These are phyloP conservation scores for Pseudogymnoascus sp. DNA, from an alignment of 2,329 filamentous ascomycete species.

Conservation along the genomic window DNA sequence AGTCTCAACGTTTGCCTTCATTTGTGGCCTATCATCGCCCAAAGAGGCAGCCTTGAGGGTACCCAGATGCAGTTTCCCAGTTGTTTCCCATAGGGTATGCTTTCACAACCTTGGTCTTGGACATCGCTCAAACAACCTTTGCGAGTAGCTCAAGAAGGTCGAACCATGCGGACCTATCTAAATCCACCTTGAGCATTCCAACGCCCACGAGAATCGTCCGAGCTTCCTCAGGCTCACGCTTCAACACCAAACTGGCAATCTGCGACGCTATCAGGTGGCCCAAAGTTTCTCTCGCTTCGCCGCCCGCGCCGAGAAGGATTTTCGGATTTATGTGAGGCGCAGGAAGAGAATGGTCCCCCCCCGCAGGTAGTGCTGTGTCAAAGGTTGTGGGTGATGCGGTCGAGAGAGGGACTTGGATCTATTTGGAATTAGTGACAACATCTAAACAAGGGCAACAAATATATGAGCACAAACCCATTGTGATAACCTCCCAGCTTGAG, in stretches of 20 bases:
- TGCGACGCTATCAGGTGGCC: slow-evolving; percentile 87
- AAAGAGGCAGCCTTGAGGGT: neutral
- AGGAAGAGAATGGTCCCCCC: slow-evolving; percentile 50
- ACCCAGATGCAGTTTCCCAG: neutral
- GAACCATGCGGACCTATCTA: slow-evolving; percentile 50
- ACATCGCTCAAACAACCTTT: slow-evolving; percentile 36
- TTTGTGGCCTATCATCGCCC: too few relatives aligned
- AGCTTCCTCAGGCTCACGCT: slow-evolving; percentile 58
- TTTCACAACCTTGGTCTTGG: neutral
- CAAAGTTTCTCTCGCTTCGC: slow-evolving; percentile 69
- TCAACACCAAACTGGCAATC: slow-evolving; percentile 71
- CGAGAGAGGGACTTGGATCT: slow-evolving; percentile 76
- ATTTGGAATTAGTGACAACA: slow-evolving; percentile 9
- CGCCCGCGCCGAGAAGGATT: slow-evolving; percentile 78
- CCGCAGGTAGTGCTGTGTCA: slow-evolving; percentile 43
- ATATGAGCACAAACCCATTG: slow-evolving; percentile 69
- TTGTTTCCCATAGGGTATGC: neutral
- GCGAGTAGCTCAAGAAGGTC: slow-evolving; percentile 58
- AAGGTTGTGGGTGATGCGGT: slow-evolving; percentile 53
- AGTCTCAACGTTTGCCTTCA: neutral
- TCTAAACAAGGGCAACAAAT: slow-evolving; percentile 21
- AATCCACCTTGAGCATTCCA: slow-evolving; percentile 44
- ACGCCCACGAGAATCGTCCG: slow-evolving; percentile 57
- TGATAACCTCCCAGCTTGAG: slow-evolving; percentile 74
- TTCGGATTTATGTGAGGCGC: slow-evolving; percentile 77